phyloP scores from a whole-genome alignment of 2,329 filamentous ascomycete species.

The Bipolaris victoriae region DNA sequence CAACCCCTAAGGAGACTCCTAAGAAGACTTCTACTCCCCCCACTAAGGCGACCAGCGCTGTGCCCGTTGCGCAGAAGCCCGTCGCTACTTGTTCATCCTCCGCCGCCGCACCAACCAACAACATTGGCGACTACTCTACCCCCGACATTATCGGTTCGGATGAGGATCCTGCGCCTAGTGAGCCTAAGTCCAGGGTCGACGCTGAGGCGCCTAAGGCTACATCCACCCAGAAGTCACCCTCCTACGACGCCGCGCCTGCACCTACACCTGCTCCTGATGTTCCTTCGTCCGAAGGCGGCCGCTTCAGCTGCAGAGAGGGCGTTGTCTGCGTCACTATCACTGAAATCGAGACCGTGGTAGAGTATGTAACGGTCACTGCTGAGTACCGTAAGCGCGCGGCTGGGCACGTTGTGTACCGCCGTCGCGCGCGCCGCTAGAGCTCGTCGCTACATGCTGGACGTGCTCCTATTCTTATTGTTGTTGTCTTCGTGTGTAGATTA shows the following conservation, averaged over 20 bases:
- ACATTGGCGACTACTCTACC: constrained; percentile 17
- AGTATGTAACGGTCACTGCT: not conserved
- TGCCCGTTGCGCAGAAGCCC: constrained; percentile 25
- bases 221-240: constrained; percentile 18
- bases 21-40: not conserved
- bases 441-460: not conserved
- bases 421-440: not conserved
- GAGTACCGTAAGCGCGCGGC: not conserved
- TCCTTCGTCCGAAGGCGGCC: constrained; percentile 21
- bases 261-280: constrained; percentile 21
- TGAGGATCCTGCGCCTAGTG: not conserved
- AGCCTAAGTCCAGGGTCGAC: not conserved
- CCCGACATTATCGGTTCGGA: constrained; percentile 4
- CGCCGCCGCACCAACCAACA: constrained; percentile 8
- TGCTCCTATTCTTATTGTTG: not conserved
- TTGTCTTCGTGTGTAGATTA: not conserved
- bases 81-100: constrained; percentile 5
- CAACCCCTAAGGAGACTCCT: not conserved
- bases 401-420: not conserved
- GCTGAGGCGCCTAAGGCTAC: constrained; percentile 13
- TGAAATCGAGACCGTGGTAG: constrained; percentile 18
- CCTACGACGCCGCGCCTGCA: constrained; percentile 25
- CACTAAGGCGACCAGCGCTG: constrained; percentile 20
- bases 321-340: constrained; percentile 32
- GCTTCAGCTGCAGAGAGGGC: constrained; percentile 32